These are phyloP conservation scores for Hypoxylon rubiginosum DNA, from an alignment of 2,329 filamentous ascomycete species.

Conservation along the genomic window DNA sequence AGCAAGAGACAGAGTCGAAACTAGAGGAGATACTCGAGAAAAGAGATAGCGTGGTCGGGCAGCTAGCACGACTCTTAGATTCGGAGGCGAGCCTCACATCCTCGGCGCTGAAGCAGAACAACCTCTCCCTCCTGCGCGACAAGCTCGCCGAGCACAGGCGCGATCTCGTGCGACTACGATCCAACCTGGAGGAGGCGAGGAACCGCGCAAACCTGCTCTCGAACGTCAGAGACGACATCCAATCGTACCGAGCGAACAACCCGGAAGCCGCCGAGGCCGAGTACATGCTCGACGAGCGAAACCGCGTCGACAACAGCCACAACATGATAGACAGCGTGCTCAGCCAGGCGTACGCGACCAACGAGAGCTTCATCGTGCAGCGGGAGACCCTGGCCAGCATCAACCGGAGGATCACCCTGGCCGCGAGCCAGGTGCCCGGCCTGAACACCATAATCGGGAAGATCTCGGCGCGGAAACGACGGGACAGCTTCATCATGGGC, in stretches of 20 bases:
- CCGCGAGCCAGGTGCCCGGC: slow-evolving; percentile 91
- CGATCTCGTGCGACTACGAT: slow-evolving; percentile 82
- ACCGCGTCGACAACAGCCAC: slow-evolving; percentile 88
- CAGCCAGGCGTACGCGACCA: slow-evolving; percentile 95
- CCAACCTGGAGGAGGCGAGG: slow-evolving; percentile 80
- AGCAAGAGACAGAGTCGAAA: slow-evolving; percentile 82
- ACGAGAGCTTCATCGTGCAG: slow-evolving; percentile 90
- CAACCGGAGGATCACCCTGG: slow-evolving; percentile 88
- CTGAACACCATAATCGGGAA: slow-evolving; percentile 91
- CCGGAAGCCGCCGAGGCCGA: slow-evolving; percentile 89
- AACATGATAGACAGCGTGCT: slow-evolving; percentile 90
- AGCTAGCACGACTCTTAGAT: slow-evolving; percentile 90
- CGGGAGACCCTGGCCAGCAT: slow-evolving; percentile 89
- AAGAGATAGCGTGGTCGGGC: slow-evolving; percentile 84
- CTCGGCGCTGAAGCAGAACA: slow-evolving; percentile 97
- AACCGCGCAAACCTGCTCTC: slow-evolving; percentile 90
- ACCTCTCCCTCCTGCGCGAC: slow-evolving; percentile 90
- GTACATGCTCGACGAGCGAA: slow-evolving; percentile 95
- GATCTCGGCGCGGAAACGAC: slow-evolving; percentile 94
- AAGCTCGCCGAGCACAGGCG: slow-evolving; percentile 88
- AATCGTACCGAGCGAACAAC: slow-evolving; percentile 86
- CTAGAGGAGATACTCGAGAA: slow-evolving; percentile 89
- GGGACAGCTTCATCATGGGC: slow-evolving; percentile 94
- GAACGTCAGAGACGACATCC: slow-evolving; percentile 92
- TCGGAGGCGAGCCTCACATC: slow-evolving; percentile 89